Percentiles rank a stretch among this genome's conserved stretches.
These are phyloP conservation scores for Gelatoporia subvermispora DNA, from an alignment of 768 basidiomycete genomes.

Conservation along the genomic window DNA sequence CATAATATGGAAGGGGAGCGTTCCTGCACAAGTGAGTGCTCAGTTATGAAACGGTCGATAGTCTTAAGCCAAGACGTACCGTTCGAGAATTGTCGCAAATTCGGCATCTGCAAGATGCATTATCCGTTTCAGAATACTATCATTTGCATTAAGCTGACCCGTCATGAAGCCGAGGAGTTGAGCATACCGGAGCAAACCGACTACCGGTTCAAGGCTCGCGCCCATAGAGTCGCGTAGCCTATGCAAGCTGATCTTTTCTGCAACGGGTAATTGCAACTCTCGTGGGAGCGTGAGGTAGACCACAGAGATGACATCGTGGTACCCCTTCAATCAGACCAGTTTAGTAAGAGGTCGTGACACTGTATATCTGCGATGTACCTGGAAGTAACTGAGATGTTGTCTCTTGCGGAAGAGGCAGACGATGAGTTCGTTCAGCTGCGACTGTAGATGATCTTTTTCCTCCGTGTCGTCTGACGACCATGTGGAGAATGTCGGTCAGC, in stretches of 20 bases:
- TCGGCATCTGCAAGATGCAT: constrained; percentile 65
- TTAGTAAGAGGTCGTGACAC: background rate
- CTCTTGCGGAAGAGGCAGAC: constrained; percentile 70
- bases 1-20: constrained; percentile 82
- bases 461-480: constrained; percentile 13
- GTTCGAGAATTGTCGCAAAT: constrained; percentile 64
- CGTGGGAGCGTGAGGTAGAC: constrained; percentile 68
- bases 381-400: constrained; percentile 78
- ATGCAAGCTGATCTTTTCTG: constrained; percentile 73
- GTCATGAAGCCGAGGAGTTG: background rate
- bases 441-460: constrained; percentile 57
- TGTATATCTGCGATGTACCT: constrained; percentile 36
- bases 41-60: background rate
- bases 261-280: constrained; percentile 50
- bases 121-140: constrained; percentile 70
- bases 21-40: constrained; percentile 34
- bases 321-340: constrained; percentile 51
- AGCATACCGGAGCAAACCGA: constrained; percentile 67
- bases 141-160: background rate
- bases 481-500: background rate
- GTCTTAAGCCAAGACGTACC: constrained; percentile 33
- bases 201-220: constrained; percentile 72
- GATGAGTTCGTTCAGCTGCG: constrained; percentile 64
- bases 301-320: constrained; percentile 89
- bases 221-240: constrained; percentile 89